Evolutionary conservation across 352 stramenopile species (phyloP), one percentile per base, ranked within the genome.

Genomic region (Thraustochytrium aureum): DNA sequence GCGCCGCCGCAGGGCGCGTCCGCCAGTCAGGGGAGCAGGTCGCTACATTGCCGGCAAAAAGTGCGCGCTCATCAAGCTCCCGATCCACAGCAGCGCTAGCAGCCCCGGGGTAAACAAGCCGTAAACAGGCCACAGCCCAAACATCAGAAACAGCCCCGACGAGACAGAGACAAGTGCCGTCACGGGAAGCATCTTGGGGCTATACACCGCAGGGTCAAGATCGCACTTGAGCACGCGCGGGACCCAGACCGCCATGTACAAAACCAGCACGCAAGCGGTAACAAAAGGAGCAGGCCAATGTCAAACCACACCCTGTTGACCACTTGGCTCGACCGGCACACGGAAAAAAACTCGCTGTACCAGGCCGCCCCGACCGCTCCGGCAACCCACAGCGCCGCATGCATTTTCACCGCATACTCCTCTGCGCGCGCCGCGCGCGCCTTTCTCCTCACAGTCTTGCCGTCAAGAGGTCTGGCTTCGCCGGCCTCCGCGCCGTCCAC

Each of bases 221-320:
- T 82, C 61, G 39, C 61, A 65, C 62, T 82, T 82, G 1, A 79
- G 32, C 42, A 82, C 73, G 22, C 73, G 61, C 64, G 73, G 73
- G 10, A 82, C 73, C n/a, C 38, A 82, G 3, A 82, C n/a, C 5
- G 73, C 73, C 73, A 82, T 82, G 62, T 82, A 82, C 17, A 82
- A 35, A 12, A 82, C 52, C n/a, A 82, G 62, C 10, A 81, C 72
- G 14, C 45, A 22, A 17, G 73, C 73, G 6, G 32, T 37, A 3
- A 64, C 52, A 38, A 82, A 82, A 22, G 72, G 41, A 17, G 67
- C 35, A 14, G 61, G 14, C 61, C 61, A 5, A 65, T n/a, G 37
- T 62, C 41, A 20, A 82, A 42, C 73, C 35, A 82, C 4, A 62
- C 14, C n/a, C 62, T 37, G 41, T 82, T 82, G 20, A 82, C 35